phyloP scores from a whole-genome alignment of 306 rosid species.

The Castanea mollissima region DNA sequence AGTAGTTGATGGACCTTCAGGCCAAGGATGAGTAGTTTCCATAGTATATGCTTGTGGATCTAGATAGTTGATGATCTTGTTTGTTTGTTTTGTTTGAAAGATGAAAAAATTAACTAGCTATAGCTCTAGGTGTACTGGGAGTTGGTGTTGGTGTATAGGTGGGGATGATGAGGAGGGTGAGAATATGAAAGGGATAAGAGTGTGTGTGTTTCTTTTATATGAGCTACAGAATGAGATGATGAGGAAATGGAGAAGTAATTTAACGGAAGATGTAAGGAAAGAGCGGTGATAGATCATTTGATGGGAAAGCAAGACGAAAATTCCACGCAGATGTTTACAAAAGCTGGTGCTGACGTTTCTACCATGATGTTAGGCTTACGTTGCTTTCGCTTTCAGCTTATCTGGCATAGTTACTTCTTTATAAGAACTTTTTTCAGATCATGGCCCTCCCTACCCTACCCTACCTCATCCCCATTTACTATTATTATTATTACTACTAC shows the following conservation, averaged over 20 bases:
- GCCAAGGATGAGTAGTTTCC: conserved; percentile 16
- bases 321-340: conserved; percentile 31
- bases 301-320: conserved; percentile 7
- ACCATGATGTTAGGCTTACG: conserved; percentile 21
- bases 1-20: neutral
- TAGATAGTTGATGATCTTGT: neutral
- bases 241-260: conserved; percentile 45
- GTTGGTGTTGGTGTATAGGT: too few species aligned
- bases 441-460: too few species aligned
- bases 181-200: conserved; percentile 12
- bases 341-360: conserved; percentile 27
- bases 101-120: too few species aligned
- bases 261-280: conserved; percentile 49
- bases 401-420: neutral
- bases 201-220: neutral
- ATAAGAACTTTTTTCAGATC: neutral
- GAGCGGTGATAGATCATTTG: neutral
- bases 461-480: too few species aligned
- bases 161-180: neutral
- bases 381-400: neutral
- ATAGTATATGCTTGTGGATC: conserved; percentile 1
- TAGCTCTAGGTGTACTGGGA: too few species aligned
- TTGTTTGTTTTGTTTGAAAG: neutral
- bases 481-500: too few species aligned
- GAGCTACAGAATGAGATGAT: neutral